Conservation (phyloP, 768 basidiomycete species). For the Lanmaoa rubissima region DNA sequence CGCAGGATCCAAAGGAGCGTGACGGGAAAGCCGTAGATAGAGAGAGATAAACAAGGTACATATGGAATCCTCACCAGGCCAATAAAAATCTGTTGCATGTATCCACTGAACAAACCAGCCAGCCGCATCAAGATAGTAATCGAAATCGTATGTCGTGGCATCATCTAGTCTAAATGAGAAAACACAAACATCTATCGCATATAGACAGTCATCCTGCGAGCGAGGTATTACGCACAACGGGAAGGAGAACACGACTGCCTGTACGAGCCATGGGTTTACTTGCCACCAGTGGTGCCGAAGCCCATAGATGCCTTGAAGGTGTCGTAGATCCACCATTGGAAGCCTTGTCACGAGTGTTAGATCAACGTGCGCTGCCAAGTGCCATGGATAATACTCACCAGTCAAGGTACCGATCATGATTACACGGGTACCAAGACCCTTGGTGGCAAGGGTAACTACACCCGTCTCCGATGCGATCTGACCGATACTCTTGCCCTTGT, state of each 20-base stretch:
- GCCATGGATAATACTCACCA: conserved; percentile 27
- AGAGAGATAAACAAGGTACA: background rate
- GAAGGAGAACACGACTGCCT: background rate
- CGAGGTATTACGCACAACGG: conserved; percentile 10
- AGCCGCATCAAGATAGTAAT: background rate
- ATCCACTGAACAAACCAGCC: background rate
- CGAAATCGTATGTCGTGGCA: background rate
- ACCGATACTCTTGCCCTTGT: conserved; percentile 79
- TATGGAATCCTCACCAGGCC: background rate
- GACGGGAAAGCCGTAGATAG: background rate
- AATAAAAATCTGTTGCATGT: background rate
- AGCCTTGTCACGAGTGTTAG: conserved; percentile 43
- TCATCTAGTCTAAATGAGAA: conserved; percentile 14
- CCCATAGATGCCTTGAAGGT: conserved; percentile 82
- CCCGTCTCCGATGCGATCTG: conserved; percentile 73
- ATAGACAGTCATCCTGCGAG: conserved; percentile 15
- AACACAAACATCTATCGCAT: conserved; percentile 5
- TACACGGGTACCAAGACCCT: conserved; percentile 85
- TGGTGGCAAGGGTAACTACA: conserved; percentile 61
- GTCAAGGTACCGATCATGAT: conserved; percentile 74
- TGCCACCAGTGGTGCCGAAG: conserved; percentile 85
- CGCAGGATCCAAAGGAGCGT: background rate
- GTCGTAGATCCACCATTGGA: conserved; percentile 96
- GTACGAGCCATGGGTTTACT: conserved; percentile 43
- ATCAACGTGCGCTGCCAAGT: background rate